A percentile compares a stretch with the other conserved stretches of the same genome.
Evolutionary conservation across 1,284 basidiomycete species (phyloP).

Genomic region (Puccinia triticina): DNA sequence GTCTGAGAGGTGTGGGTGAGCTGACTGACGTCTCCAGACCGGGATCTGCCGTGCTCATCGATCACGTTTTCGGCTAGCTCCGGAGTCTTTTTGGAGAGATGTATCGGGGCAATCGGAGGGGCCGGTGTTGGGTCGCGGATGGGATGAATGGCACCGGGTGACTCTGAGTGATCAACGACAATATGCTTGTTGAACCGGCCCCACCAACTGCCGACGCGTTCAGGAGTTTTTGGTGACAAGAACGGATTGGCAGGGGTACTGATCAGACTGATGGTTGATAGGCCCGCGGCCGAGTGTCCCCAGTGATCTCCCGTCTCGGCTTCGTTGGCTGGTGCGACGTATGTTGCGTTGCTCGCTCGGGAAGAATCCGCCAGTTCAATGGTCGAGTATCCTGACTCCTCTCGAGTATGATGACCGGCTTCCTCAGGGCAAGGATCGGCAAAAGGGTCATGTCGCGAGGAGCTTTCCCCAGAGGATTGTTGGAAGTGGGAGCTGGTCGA

Average conservation of each 20-base stretch:
- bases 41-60: slow-evolving; percentile 36
- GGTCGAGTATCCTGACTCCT: slow-evolving; percentile 1
- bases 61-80: background rate
- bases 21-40: background rate
- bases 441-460: slow-evolving; percentile 16
- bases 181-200: slow-evolving; percentile 41
- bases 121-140: slow-evolving; percentile 46
- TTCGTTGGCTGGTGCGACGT: background rate
- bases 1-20: slow-evolving; percentile 2
- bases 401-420: background rate
- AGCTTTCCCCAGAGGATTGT: slow-evolving; percentile 7
- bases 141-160: slow-evolving; percentile 23
- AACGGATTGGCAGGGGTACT: slow-evolving; percentile 6
- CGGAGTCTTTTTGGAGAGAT: background rate
- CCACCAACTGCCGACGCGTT: slow-evolving; percentile 36
- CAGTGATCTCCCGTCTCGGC: background rate
- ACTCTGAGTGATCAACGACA: background rate
- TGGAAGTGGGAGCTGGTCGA: slow-evolving; percentile 1
- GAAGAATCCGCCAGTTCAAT: background rate
- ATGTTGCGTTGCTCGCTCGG: background rate
- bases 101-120: slow-evolving; percentile 23
- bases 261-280: background rate
- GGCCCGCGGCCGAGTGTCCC: slow-evolving; percentile 7
- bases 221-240: slow-evolving; percentile 2
- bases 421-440: slow-evolving; percentile 27